Percentiles rank a stretch among this genome's conserved stretches.
Conservation (phyloP, 306 rosid genomes). For the Arachis hypogaea region DNA sequence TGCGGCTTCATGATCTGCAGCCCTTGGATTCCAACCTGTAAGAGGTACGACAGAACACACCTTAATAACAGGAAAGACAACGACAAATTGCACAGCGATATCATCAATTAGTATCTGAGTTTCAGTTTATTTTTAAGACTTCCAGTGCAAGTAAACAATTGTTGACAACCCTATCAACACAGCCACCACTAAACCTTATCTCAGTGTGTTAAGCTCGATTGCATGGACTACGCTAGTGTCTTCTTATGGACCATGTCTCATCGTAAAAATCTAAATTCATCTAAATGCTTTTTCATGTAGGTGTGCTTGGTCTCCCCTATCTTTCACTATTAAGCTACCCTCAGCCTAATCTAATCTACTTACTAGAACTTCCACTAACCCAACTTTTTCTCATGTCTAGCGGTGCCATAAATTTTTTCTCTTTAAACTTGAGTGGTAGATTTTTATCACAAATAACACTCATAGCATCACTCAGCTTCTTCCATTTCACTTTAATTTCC, state of each 20-base stretch:
- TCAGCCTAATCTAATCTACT: background rate
- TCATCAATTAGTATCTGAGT: background rate
- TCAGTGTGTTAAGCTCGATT: background rate
- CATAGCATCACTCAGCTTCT: background rate
- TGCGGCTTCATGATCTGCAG: conserved; percentile 77
- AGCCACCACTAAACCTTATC: background rate
- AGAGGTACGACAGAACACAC: conserved; percentile 20
- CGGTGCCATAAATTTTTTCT: background rate
- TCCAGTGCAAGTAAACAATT: background rate
- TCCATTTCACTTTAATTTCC: background rate
- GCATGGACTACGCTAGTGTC: background rate
- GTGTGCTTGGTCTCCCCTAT: background rate
- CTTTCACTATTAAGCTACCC: background rate
- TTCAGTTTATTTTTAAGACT: conserved; percentile 17
- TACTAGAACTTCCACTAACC: background rate
- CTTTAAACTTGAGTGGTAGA: background rate
- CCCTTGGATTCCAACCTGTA: conserved; percentile 77
- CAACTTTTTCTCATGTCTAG: background rate
- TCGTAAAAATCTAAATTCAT: background rate
- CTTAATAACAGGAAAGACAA: conserved; percentile 14
- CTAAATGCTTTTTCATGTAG: background rate
- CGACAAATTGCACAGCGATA: conserved; percentile 3
- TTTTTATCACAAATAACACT: too few relatives aligned
- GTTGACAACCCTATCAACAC: too few relatives aligned
- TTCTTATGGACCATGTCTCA: background rate